Evolutionary conservation across 805 yeast species (phyloP), one percentile per base, ranked within the genome.

Genomic region (Spathaspora gorwiae): DNA sequence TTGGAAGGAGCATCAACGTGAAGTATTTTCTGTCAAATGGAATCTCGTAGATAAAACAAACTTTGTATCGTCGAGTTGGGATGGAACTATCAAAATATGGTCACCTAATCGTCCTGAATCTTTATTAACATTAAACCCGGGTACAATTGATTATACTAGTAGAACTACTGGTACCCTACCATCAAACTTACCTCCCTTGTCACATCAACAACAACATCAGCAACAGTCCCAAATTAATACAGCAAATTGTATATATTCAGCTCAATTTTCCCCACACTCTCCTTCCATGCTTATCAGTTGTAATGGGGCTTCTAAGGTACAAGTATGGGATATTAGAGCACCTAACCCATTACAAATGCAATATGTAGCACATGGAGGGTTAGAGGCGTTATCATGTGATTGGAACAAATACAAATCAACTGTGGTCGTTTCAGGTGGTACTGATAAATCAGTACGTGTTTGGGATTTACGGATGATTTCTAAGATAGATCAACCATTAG

Each of bases 11-110:
- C 99, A 92, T 64, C 65, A 76, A 27, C 70, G 81, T 39, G 95
- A 87, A 59, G 90, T 83, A 8, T 83, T 85, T 49, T 75, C 84
- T 13, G 79, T 86, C 32, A 78, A 79, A 54, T 86, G 94, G 94
- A 84, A 83, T 57, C 59, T 83, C 47, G 77, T 81, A 3, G 84
- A 82, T 50, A 86, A 89, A 64, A 58, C 75, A 5, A 71, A 70
- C 13, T 87, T 92, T 63, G 81, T 84, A 35, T 76, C 92, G 14
- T 78, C 90, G 26, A 84, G 95, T 7, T 92, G 98, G 98, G 98
- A 92, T 62, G 96, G 97, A 0, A 70, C 85, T 0, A 77, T 90
- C 34, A 88, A 87, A 62, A 57, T 88, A 8, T 87, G 95, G 95
- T 63, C 82, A 0, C 90, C 94, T 0, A 62, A 64, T 35, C 69